Conservation (phyloP, 257 asterid genomes). For the Prunella vulgaris region DNA sequence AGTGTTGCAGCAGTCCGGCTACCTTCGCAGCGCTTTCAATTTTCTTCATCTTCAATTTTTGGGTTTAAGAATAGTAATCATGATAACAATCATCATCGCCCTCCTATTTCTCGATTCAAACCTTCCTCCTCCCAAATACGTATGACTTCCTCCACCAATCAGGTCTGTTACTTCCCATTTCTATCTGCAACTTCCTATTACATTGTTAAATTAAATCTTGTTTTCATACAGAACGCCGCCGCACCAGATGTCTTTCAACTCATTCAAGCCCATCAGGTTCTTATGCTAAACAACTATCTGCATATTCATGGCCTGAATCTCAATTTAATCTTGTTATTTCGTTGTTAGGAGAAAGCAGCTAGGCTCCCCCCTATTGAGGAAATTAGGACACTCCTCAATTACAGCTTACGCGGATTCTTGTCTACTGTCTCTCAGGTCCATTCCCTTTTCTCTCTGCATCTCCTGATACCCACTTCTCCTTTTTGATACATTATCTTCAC, state of each 20-base stretch:
- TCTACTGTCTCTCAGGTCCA: slow-evolving; percentile 82
- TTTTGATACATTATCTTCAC: too few species aligned
- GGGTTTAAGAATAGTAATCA: too few species aligned
- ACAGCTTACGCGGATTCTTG: slow-evolving; percentile 77
- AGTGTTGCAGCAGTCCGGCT: too few species aligned
- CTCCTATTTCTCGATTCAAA: slow-evolving; percentile 16
- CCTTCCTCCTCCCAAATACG: slow-evolving; percentile 16
- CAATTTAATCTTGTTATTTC: not conserved
- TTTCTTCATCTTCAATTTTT: too few species aligned
- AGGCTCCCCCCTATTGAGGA: slow-evolving; percentile 81
- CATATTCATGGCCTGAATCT: not conserved
- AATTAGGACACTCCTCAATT: slow-evolving; percentile 68
- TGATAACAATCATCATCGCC: too few species aligned
- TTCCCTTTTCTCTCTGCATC: not conserved
- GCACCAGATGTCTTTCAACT: slow-evolving; percentile 45
- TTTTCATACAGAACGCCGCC: slow-evolving; percentile 33
- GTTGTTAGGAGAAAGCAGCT: slow-evolving; percentile 68
- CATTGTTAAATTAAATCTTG: not conserved
- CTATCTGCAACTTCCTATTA: not conserved
- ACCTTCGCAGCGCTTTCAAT: too few species aligned
- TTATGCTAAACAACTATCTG: not conserved
- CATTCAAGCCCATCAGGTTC: slow-evolving; percentile 89
- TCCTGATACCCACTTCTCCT: too few species aligned
- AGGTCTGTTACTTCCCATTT: slow-evolving; percentile 17
- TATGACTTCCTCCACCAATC: slow-evolving; percentile 22